Evolutionary conservation across 345 rosid genomes (phyloP).

Genomic region (Abelmoschus esculentus): DNA sequence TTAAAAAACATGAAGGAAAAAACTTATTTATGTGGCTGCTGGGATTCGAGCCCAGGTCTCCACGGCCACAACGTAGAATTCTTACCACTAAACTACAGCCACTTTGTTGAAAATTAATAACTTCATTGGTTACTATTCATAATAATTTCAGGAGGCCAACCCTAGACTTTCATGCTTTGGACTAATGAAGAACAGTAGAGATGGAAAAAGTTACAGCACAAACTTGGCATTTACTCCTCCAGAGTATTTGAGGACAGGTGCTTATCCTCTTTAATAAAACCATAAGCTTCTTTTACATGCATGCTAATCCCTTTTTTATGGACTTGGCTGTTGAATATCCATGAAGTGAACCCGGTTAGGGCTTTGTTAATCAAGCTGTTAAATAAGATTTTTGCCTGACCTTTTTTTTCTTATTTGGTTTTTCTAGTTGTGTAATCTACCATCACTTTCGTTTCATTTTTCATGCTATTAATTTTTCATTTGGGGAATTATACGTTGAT

Average conservation of each 20-base stretch:
- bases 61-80: constrained; percentile 89
- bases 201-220: constrained; percentile 91
- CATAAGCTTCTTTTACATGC: background rate
- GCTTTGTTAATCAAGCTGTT: background rate
- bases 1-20: too few species aligned
- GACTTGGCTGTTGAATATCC: background rate
- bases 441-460: background rate
- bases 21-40: constrained; percentile 51
- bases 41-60: constrained; percentile 94
- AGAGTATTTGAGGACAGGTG: constrained; percentile 90
- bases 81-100: constrained; percentile 55
- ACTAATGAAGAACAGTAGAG: constrained; percentile 92
- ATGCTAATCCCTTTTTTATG: background rate
- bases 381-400: background rate
- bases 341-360: background rate
- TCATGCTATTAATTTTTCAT: background rate
- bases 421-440: background rate
- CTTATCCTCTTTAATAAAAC: background rate
- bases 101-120: background rate
- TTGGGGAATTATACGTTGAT: background rate
- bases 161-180: constrained; percentile 91
- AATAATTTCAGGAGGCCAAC: constrained; percentile 66
- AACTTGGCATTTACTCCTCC: constrained; percentile 96
- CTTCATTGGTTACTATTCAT: background rate
- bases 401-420: background rate